Base-by-base conservation (phyloP, 2,329 filamentous ascomycete species). In the Neonectria sp. region DNA sequence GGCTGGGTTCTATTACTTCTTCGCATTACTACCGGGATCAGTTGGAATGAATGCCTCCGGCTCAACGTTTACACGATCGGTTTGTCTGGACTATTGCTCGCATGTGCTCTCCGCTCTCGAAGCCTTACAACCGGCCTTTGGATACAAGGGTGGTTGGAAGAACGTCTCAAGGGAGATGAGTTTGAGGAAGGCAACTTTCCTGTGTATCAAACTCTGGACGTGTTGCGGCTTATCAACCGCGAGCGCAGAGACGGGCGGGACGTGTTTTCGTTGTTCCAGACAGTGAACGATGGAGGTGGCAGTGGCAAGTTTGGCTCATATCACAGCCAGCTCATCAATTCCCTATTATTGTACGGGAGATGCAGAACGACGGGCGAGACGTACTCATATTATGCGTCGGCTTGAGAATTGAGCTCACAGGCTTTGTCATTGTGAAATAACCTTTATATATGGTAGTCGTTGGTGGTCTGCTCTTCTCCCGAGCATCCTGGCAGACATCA, bases 151-250 rank as follows among this genome's bases (percentile, higher is more conserved):
- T 76, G 73, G 73, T 11, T 76, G 3, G 66, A 70, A 21, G 53
- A 68, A 7, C 61, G 62, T 5, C 53, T 70, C 4, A 58, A 48
- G 8, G 61, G 43, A 0, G 55, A 27, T 27, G 66, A 33, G 5
- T 63, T 74, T 15, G 73, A 76, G 31, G 73, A 76, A 29, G 73
- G 73, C 4, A 72, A 58, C 35, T 75, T 75, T 27, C 73, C 73
- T 0, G 52, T 73, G 3, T 37, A 71, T 4, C 73, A 76, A 46
- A 61, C 68, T 15, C 62, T 73, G 3, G 55, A 67, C 6, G 68
- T 64, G 0, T 31, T 75, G 2, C 65, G 68, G 0, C 55, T 68
- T 6, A 27, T 73, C 0, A 73, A 73, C 15, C 21, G 45, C 1
- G 68, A 75, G 37, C 63, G 70, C 2, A 40, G 24, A 71, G 55